Conservation (phyloP, 768 basidiomycete species). For the Daedaleopsis nitida region DNA sequence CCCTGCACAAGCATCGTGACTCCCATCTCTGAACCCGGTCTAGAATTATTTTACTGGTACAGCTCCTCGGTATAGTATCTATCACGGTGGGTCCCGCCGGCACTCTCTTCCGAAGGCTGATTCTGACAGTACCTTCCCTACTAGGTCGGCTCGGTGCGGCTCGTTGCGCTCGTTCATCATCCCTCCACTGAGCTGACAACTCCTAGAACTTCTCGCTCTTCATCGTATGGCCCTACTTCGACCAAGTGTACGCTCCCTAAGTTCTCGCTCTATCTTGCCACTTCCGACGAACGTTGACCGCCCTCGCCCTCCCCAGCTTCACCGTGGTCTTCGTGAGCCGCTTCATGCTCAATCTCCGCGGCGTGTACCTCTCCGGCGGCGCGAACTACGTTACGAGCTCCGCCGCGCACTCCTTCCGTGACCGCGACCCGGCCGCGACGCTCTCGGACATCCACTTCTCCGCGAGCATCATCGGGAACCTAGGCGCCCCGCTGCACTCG, state of each 20-base stretch:
- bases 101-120: too few species aligned
- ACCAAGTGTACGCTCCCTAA: conserved; percentile 15
- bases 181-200: background rate
- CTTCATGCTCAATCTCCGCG: conserved; percentile 23
- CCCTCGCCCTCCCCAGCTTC: conserved; percentile 3
- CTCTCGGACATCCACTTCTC: conserved; percentile 7
- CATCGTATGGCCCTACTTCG: conserved; percentile 20
- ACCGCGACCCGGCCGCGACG: background rate
- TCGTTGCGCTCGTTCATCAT: too few species aligned
- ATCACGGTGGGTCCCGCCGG: background rate
- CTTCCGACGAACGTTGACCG: background rate
- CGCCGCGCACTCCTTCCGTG: too few species aligned
- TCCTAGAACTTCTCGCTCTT: conserved; percentile 12
- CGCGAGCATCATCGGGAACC: conserved; percentile 20
- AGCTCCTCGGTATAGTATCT: conserved; percentile 13
- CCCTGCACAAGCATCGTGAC: background rate
- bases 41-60: conserved; percentile 13
- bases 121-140: background rate
- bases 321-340: conserved; percentile 18
- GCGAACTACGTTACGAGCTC: background rate
- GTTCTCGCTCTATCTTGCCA: background rate
- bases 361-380: conserved; percentile 6
- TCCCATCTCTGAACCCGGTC: background rate
- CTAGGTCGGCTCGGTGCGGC: conserved; percentile 12
- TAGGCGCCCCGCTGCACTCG: conserved; percentile 20